Evolutionary conservation across 2,329 filamentous ascomycete species (phyloP), one percentile per base, ranked within the genome.

Genomic region (Xylaria digitata): DNA sequence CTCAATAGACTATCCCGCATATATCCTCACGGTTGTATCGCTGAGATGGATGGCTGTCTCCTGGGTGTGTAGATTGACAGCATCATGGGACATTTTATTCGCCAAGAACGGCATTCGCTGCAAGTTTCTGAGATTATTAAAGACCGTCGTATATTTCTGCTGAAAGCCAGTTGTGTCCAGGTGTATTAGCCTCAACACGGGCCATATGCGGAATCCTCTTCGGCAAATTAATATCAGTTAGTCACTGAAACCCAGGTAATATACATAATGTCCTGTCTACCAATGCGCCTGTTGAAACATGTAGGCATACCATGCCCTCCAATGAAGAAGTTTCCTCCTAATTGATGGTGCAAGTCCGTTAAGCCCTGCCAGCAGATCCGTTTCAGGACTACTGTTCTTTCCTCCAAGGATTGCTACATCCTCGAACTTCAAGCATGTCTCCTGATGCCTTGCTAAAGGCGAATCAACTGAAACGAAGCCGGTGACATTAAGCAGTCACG

Each of bases 181-280:
- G 26, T 26, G 26, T 26, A 65, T 65, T 60, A 58, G 26, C 32
- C 43, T 58, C 42, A 26, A 54, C 42, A 40, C 19, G 13, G 43
- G 66, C 49, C 58, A 40, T n/a, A 42, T 54, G 34, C 32, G n/a
- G 43, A 43, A 54, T 45, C 43, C 34, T 9, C 8, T 55, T 56
- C 23, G 46, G 49, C 59, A 59, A 63, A 66, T 63, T 55, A 61
- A 62, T 68, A 43, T 63, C 56, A 55, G 53, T 55, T 63, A 68
- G 46, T 61, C 52, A 42, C 40, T 49, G 56, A 70, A 70, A 61
- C 48, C 60, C 49, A 49, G 40, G 57, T 70, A 63, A 58, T 63
- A 68, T 70, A 68, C 68, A 70, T 65, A 62, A 68, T 64, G 46
- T 48, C 68, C 65, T 46, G 52, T 70, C 61, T 70, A 70, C 62